phyloP scores from a whole-genome alignment of 2,329 filamentous ascomycete genomes.

The Penicillium oxalicum region DNA sequence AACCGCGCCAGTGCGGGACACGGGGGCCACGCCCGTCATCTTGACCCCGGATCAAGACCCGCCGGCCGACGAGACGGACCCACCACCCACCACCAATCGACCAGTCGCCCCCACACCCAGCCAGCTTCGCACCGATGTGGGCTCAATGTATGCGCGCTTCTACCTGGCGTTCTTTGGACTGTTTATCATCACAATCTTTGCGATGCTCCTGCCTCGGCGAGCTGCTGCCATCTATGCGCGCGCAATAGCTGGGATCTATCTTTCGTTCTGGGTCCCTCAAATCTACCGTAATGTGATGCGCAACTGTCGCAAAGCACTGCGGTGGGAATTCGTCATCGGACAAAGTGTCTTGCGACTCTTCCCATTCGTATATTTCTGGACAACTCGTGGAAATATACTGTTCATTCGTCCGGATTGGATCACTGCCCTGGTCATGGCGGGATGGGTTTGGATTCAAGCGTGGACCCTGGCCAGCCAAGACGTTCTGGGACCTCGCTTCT shows the following conservation, averaged over 20 bases:
- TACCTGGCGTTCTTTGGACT: conserved; percentile 54
- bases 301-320: conserved; percentile 85
- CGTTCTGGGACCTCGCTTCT: conserved; percentile 80
- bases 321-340: conserved; percentile 83
- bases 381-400: conserved; percentile 70
- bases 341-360: conserved; percentile 72
- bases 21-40: conserved; percentile 52
- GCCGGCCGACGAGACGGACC: conserved; percentile 33
- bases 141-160: conserved; percentile 56
- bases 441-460: conserved; percentile 85
- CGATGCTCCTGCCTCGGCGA: conserved; percentile 50
- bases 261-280: conserved; percentile 89
- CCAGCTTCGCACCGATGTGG: conserved; percentile 45
- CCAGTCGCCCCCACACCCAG: conserved; percentile 29
- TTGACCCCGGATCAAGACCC: conserved; percentile 55
- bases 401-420: conserved; percentile 64
- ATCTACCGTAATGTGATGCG: conserved; percentile 84
- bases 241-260: conserved; percentile 63
- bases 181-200: conserved; percentile 56
- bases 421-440: conserved; percentile 59
- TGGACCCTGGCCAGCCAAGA: conserved; percentile 74
- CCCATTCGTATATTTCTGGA: conserved; percentile 82
- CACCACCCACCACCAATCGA: conserved; percentile 30
- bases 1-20: conserved; percentile 42
- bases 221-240: conserved; percentile 54